These are phyloP conservation scores for Ceratocystis colombiana DNA, from an alignment of 2,329 filamentous ascomycete species.

Conservation along the genomic window DNA sequence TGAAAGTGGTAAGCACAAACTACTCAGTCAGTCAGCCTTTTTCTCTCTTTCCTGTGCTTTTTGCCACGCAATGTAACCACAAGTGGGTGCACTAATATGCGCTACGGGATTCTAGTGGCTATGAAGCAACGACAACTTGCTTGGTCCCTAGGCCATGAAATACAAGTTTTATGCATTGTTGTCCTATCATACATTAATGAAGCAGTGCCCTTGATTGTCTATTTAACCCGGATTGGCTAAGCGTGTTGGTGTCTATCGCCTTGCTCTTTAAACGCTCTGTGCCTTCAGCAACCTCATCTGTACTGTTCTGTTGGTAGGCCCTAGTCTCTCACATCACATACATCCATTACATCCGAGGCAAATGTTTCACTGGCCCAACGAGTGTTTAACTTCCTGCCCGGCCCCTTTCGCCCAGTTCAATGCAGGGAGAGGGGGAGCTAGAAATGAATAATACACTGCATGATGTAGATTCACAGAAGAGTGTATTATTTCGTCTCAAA, in stretches of 20 bases:
- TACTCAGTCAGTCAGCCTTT: not conserved
- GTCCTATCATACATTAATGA: not conserved
- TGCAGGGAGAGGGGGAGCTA: not conserved
- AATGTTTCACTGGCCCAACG: slow-evolving; percentile 3
- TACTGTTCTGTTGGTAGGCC: not conserved
- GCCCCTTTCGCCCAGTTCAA: not conserved
- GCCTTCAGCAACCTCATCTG: not conserved
- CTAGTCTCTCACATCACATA: not conserved
- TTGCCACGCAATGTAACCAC: slow-evolving; percentile 3
- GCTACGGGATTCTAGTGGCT: slow-evolving; percentile 3
- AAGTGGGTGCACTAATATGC: not conserved
- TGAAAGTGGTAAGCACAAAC: not conserved
- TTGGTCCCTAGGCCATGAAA: not conserved
- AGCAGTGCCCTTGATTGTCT: too few relatives aligned
- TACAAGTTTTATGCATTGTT: not conserved
- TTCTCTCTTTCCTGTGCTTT: not conserved
- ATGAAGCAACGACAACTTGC: not conserved
- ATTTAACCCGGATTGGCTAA: too few relatives aligned
- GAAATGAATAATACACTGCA: not conserved
- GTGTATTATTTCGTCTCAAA: not conserved
- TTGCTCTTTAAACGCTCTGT: not conserved
- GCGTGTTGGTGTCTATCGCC: too few relatives aligned
- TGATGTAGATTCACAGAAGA: not conserved
- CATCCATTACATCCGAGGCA: not conserved
- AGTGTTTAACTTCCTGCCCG: not conserved